Evolutionary conservation across 1,284 basidiomycete species (phyloP).

Genomic region (Xanthoconium separans): DNA sequence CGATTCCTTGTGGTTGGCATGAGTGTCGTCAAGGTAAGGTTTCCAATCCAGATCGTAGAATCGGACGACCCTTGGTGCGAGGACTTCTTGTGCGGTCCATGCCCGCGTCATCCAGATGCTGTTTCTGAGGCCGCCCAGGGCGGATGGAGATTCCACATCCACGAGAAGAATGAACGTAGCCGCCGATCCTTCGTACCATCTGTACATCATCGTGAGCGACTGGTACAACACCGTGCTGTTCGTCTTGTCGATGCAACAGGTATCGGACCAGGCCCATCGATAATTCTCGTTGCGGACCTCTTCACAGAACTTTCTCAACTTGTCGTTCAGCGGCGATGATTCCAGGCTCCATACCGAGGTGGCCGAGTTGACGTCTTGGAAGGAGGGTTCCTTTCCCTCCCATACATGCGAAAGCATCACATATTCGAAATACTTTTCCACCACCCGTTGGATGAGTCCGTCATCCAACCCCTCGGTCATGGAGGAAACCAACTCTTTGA

Average conservation of each 20-base stretch:
- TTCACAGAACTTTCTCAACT: slow-evolving; percentile 1
- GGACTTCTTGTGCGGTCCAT: not conserved
- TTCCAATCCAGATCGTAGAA: not conserved
- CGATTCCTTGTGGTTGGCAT: not conserved
- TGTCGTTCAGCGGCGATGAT: not conserved
- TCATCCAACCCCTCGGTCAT: slow-evolving; percentile 6
- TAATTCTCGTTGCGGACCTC: not conserved
- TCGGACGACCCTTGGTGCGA: slow-evolving; percentile 4
- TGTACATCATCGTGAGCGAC: not conserved
- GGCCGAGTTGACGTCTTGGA: not conserved
- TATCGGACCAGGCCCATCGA: not conserved
- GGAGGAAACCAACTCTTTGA: slow-evolving; percentile 1
- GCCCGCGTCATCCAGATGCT: not conserved
- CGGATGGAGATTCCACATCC: not conserved
- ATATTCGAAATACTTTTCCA: not conserved
- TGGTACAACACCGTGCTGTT: slow-evolving; percentile 1
- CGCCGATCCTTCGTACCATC: not conserved
- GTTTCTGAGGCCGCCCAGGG: not conserved
- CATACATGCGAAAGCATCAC: slow-evolving; percentile 8
- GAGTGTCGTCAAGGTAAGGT: not conserved
- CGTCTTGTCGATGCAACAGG: not conserved
- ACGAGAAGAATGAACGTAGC: not conserved
- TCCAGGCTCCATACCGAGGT: not conserved
- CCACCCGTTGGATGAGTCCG: not conserved
- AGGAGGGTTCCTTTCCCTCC: slow-evolving; percentile 1